phyloP scores from a whole-genome alignment of 192 early-diverging fungal genomes.

The Coemansia aciculifera region DNA sequence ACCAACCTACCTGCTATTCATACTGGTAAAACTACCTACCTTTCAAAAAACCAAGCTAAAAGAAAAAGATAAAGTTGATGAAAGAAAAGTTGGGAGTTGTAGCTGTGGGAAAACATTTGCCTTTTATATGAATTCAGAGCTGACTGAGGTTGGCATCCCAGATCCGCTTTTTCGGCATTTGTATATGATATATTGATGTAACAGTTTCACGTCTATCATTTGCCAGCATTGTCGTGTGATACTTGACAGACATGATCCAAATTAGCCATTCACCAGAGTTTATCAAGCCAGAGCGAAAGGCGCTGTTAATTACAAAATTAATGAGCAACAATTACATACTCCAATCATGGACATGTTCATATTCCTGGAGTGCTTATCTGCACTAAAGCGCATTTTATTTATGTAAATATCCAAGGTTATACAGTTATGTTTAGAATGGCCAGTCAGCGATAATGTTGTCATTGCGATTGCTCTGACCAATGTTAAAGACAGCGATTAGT shows the following conservation, averaged over 20 bases:
- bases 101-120: not conserved
- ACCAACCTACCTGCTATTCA: too few species aligned
- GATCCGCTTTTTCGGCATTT: not conserved
- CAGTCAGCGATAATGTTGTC: constrained; percentile 10
- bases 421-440: not conserved
- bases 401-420: not conserved
- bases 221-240: too few species aligned
- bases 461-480: not conserved
- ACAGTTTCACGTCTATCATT: not conserved
- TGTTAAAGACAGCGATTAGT: constrained; percentile 6
- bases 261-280: not conserved
- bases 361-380: not conserved
- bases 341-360: not conserved
- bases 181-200: not conserved
- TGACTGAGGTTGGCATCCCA: not conserved
- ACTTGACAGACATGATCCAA: not conserved
- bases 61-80: too few species aligned
- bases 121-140: not conserved
- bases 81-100: too few species aligned
- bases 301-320: not conserved
- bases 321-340: not conserved
- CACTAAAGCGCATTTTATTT: not conserved
- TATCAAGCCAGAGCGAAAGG: not conserved
- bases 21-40: too few species aligned
- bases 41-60: too few species aligned